Base-by-base conservation (phyloP, 1,284 basidiomycete species). In the Apiotrichum laibachii region DNA sequence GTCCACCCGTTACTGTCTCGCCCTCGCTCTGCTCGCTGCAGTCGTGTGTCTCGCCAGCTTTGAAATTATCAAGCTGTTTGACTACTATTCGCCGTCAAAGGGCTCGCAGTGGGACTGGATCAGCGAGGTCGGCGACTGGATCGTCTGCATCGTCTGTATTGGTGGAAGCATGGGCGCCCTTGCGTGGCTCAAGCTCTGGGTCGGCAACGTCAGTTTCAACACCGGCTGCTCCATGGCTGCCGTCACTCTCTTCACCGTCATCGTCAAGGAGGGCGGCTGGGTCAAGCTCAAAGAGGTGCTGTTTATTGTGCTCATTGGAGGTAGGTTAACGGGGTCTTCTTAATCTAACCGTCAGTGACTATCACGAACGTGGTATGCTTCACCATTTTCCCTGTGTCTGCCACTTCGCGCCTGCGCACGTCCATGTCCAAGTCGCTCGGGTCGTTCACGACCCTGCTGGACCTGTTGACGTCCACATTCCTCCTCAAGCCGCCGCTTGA, bases 161-260 rank as follows among this genome's bases (percentile, higher is more conserved):
- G 93, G 90, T 1, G 66, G 90, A 1, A 86, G 88, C 22, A 90
- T 95, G 84, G 88, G 86, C 39, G 72, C 83, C 0, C 78, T 96
- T 22, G 91, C 92, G 0, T 97, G 75, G 75, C 66, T 72, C 13
- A 80, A 96, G 76, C 83, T 91, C 7, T 92, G 88, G 86, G 90
- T 97, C 80, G 85, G 81, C 11, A 94, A 89, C 72, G 89, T 92
- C 1, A 86, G 88, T 18, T 97, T 95, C 75, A 93, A 92, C 69
- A 89, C 91, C n/a, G 91, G 90, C 7, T 92, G 90, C 69, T 93
- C 89, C 53, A 94, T 95, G 91, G 88, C 87, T 0, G 85, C 88
- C 1, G 91, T 95, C 49, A 88, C 90, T 31, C 82, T 93, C 26
- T 92, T 91, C 67, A 83, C 89, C 34, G 90, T 93, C 8, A 81